These are phyloP conservation scores for Rhizophagus clarus DNA, from an alignment of 192 early-diverging fungal species.

Conservation along the genomic window DNA sequence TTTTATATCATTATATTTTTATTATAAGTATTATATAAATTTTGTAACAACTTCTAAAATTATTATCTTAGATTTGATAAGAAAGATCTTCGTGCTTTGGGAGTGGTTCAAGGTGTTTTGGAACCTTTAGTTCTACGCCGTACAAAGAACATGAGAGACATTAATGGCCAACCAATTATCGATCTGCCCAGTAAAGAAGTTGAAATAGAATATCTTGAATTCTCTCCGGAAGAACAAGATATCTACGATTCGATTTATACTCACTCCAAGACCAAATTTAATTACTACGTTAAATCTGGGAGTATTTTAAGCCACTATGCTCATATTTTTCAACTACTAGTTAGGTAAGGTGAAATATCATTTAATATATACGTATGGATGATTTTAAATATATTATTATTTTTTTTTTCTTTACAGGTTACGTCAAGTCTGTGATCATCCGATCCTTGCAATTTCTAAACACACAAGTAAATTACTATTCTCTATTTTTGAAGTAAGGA, in stretches of 20 bases:
- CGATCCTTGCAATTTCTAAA: slow-evolving; percentile 48
- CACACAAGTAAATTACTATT: not conserved
- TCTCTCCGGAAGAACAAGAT: slow-evolving; percentile 65
- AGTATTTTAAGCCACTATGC: slow-evolving; percentile 71
- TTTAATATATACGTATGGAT: not conserved
- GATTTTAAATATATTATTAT: too few relatives aligned
- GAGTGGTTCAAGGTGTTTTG: slow-evolving; percentile 65
- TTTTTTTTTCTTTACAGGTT: slow-evolving; percentile 42
- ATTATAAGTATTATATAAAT: not conserved
- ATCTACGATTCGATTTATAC: slow-evolving; percentile 70
- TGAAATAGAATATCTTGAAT: slow-evolving; percentile 62
- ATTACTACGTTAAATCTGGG: slow-evolving; percentile 59
- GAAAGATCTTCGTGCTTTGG: slow-evolving; percentile 46
- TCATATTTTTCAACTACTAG: slow-evolving; percentile 63
- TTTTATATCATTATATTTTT: slow-evolving; percentile 35
- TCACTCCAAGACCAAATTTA: slow-evolving; percentile 66
- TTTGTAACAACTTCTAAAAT: not conserved
- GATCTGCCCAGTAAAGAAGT: slow-evolving; percentile 68
- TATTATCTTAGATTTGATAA: slow-evolving; percentile 25
- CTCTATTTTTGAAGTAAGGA: not conserved
- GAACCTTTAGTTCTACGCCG: slow-evolving; percentile 79
- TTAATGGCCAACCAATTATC: slow-evolving; percentile 78
- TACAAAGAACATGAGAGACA: slow-evolving; percentile 79
- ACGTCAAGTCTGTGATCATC: slow-evolving; percentile 74
- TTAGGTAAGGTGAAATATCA: slow-evolving; percentile 36